phyloP scores from a whole-genome alignment of 768 basidiomycete genomes.

The Coprinopsis cinerea region DNA sequence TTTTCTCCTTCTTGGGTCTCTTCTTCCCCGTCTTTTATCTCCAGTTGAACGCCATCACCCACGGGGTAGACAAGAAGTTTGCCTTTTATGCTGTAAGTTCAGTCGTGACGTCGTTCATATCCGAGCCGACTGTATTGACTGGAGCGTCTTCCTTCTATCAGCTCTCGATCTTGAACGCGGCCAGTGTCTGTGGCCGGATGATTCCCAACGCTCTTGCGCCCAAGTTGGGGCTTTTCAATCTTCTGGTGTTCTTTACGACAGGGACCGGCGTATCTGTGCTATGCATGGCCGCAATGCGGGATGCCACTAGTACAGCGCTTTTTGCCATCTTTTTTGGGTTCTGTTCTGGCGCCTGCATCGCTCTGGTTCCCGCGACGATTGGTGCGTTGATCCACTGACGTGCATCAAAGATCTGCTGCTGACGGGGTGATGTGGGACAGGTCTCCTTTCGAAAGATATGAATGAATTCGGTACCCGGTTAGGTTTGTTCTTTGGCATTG shows the following conservation, averaged over 20 bases:
- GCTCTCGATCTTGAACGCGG: slow-evolving; percentile 50
- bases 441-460: slow-evolving; percentile 31
- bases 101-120: neutral
- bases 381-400: slow-evolving; percentile 15
- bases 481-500: slow-evolving; percentile 38
- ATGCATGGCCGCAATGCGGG: slow-evolving; percentile 33
- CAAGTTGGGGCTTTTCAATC: slow-evolving; percentile 36
- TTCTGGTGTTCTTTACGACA: slow-evolving; percentile 30
- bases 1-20: slow-evolving; percentile 29
- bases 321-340: slow-evolving; percentile 42
- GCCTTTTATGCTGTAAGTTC: slow-evolving; percentile 39
- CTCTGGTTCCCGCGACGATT: slow-evolving; percentile 24
- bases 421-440: slow-evolving; percentile 10
- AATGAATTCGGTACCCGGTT: slow-evolving; percentile 45
- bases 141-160: slow-evolving; percentile 16
- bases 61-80: slow-evolving; percentile 31
- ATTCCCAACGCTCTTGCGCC: slow-evolving; percentile 39
- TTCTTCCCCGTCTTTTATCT: slow-evolving; percentile 46
- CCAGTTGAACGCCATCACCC: slow-evolving; percentile 42
- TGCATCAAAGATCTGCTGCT: neutral
- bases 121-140: neutral
- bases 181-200: slow-evolving; percentile 45
- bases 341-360: slow-evolving; percentile 36
- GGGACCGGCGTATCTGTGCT: slow-evolving; percentile 32
- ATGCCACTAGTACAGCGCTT: slow-evolving; percentile 26